Percentiles rank a stretch among this genome's conserved stretches.
phyloP scores from a whole-genome alignment of 139 green algal genomes.

The Coelastrella sp. region DNA sequence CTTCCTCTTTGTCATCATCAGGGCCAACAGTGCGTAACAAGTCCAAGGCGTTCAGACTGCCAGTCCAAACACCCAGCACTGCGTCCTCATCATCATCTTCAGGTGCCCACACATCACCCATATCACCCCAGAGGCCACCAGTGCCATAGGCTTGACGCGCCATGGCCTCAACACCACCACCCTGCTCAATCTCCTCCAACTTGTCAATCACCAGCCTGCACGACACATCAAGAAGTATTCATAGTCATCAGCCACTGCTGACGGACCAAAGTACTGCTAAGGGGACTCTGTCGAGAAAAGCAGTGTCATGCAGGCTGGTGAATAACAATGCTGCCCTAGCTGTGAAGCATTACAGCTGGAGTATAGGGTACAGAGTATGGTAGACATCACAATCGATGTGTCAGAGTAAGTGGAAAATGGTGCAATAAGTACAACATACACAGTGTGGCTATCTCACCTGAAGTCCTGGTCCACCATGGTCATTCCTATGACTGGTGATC shows the following conservation, averaged over 20 bases:
- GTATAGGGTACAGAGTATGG: no score
- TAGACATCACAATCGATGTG: no score
- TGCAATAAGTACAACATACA: no score
- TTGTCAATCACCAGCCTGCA: constrained; percentile 24
- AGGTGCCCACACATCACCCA: constrained; percentile 22
- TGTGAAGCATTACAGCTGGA: no score
- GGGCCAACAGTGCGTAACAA: constrained; percentile 23
- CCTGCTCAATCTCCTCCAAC: constrained; percentile 9
- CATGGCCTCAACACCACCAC: constrained; percentile 33
- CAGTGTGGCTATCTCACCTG: no score
- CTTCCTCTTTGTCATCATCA: background rate
- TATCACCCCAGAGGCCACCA: constrained; percentile 12
- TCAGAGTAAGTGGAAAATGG: no score
- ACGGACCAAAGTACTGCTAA: no score
- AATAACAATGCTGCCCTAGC: no score
- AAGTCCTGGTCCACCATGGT: constrained; percentile 24
- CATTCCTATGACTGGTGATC: constrained; percentile 33
- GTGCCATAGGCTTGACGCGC: background rate
- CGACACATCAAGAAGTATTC: no score
- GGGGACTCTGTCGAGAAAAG: no score
- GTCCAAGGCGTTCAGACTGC: background rate
- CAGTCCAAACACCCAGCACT: background rate
- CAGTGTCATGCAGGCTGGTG: no score
- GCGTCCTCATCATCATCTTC: constrained; percentile 7
- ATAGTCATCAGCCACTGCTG: no score